A percentile compares a stretch with the other conserved stretches of the same genome.
phyloP scores from a whole-genome alignment of 805 yeast species.

The Phaffomyces opuntiae region DNA sequence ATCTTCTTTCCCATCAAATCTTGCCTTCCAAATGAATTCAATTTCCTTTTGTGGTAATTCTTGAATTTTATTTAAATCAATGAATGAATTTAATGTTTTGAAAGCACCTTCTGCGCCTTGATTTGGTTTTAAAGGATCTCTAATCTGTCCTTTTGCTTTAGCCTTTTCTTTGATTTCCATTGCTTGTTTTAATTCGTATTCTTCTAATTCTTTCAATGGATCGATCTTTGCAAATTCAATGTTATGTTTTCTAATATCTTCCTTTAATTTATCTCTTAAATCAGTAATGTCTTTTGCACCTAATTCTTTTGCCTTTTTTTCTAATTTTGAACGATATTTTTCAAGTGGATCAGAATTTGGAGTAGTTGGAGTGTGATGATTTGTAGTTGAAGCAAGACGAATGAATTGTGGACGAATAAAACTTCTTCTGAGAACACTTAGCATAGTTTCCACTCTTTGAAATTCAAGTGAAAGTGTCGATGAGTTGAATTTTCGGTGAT shows the following conservation, averaged over 20 bases:
- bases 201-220: slow-evolving; percentile 63
- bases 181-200: slow-evolving; percentile 34
- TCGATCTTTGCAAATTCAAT: slow-evolving; percentile 55
- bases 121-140: slow-evolving; percentile 31
- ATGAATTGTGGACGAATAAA: neutral
- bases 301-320: slow-evolving; percentile 30
- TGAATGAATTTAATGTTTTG: slow-evolving; percentile 63
- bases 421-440: neutral
- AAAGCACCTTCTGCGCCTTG: slow-evolving; percentile 42
- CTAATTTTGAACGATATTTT: slow-evolving; percentile 29
- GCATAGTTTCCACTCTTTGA: neutral
- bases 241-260: slow-evolving; percentile 49
- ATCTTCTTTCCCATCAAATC: slow-evolving; percentile 58
- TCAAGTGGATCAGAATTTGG: slow-evolving; percentile 14
- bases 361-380: neutral
- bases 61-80: slow-evolving; percentile 60
- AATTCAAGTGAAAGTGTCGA: too few relatives aligned
- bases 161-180: slow-evolving; percentile 20
- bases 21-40: slow-evolving; percentile 82
- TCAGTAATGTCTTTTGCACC: slow-evolving; percentile 49
- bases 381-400: slow-evolving; percentile 6
- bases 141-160: slow-evolving; percentile 20
- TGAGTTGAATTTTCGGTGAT: too few relatives aligned
- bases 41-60: slow-evolving; percentile 55
- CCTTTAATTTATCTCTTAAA: slow-evolving; percentile 54